Evolutionary conservation across 768 basidiomycete species (phyloP).

Genomic region (Mycena polygramma): DNA sequence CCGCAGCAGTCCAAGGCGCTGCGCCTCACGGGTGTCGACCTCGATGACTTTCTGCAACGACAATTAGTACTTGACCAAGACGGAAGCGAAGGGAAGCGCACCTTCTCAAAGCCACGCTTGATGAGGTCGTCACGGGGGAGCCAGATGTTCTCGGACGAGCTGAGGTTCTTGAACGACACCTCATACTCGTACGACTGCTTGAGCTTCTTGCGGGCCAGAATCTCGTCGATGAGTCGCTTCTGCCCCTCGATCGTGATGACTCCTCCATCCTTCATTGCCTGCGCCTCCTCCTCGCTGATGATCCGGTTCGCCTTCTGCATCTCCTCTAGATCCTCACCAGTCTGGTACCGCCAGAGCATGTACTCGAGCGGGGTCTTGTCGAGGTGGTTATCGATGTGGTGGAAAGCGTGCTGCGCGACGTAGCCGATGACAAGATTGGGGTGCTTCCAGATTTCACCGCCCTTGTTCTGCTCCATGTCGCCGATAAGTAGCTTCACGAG

Average conservation of each 20-base stretch:
- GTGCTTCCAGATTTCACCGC: conserved; percentile 99
- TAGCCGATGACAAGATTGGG: conserved; percentile 99
- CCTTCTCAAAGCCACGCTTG: conserved; percentile 99
- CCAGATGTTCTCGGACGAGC: conserved; percentile 99
- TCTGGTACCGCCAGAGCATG: conserved; percentile 99
- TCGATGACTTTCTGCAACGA: conserved; percentile 88
- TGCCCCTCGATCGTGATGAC: conserved; percentile 90
- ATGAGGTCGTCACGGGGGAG: conserved; percentile 95
- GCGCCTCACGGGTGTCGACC: conserved; percentile 97
- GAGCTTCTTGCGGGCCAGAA: conserved; percentile 92
- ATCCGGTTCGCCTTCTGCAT: conserved; percentile 91
- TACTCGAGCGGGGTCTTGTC: conserved; percentile 99
- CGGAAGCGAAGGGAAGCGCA: conserved; percentile 40
- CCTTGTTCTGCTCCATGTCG: conserved; percentile 96
- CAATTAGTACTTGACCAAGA: conserved; percentile 30
- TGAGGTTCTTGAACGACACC: conserved; percentile 94
- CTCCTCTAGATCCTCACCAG: conserved; percentile 98
- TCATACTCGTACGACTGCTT: conserved; percentile 99
- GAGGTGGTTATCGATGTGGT: conserved; percentile 98
- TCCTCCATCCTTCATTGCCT: conserved; percentile 98
- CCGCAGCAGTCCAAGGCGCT: conserved; percentile 93
- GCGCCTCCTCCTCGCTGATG: conserved; percentile 87
- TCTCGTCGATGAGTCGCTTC: conserved; percentile 96
- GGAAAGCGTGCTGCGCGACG: conserved; percentile 99
- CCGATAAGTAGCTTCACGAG: conserved; percentile 97